These are phyloP conservation scores for Candida gorgasii DNA, from an alignment of 805 yeast species.

Conservation along the genomic window DNA sequence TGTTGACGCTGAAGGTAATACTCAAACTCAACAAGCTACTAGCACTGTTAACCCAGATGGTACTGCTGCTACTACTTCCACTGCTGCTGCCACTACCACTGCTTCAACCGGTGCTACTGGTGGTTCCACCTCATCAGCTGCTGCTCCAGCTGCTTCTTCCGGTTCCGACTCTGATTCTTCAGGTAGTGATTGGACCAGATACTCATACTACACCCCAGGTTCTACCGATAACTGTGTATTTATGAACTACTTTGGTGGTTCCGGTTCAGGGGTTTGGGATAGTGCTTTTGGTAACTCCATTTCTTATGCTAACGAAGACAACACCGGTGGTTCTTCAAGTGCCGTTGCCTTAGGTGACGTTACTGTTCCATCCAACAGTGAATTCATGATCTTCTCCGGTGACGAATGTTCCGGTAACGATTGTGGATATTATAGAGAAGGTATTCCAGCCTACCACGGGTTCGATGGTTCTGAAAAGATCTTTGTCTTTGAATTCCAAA, in stretches of 20 bases:
- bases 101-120: constrained; percentile 25
- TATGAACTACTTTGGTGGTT: constrained; percentile 87
- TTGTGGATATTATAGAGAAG: constrained; percentile 86
- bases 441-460: constrained; percentile 93
- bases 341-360: constrained; percentile 70
- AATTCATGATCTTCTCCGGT: constrained; percentile 81
- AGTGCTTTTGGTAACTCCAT: constrained; percentile 88
- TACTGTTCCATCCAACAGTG: constrained; percentile 69
- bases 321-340: constrained; percentile 67
- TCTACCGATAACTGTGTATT: constrained; percentile 71
- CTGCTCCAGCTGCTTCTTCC: constrained; percentile 18
- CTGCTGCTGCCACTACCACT: too few relatives aligned
- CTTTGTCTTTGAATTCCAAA: constrained; percentile 88
- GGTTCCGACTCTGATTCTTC: constrained; percentile 36
- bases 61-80: constrained; percentile 19
- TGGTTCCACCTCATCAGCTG: constrained; percentile 26
- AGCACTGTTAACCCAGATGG: constrained; percentile 1
- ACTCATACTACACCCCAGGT: constrained; percentile 74
- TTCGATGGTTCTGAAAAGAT: constrained; percentile 83
- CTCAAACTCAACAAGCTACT: constrained; percentile 23
- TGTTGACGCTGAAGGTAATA: constrained; percentile 61
- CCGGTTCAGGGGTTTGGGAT: constrained; percentile 89
- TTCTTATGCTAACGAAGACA: constrained; percentile 79
- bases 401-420: constrained; percentile 49
- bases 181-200: constrained; percentile 69